Conservation (phyloP, 1,284 basidiomycete genomes). For the Phellopilus nigrolimitatus region DNA sequence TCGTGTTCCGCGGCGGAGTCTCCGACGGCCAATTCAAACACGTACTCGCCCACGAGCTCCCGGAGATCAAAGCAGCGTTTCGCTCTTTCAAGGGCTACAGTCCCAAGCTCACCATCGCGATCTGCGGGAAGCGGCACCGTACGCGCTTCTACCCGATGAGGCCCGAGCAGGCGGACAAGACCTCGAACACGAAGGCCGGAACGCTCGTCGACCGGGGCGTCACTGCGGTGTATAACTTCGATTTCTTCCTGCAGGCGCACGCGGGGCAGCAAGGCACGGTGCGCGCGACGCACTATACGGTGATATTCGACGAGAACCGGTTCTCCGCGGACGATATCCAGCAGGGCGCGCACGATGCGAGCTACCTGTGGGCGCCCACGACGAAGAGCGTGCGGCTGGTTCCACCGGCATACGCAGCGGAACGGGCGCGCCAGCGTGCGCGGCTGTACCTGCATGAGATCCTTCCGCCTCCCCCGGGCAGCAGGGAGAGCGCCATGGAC, state of each 20-base stretch:
- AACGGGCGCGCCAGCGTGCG: slow-evolving; percentile 29
- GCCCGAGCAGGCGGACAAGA: slow-evolving; percentile 43
- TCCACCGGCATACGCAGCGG: slow-evolving; percentile 60
- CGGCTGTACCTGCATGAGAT: slow-evolving; percentile 27
- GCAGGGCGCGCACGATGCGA: slow-evolving; percentile 56
- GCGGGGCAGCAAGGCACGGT: slow-evolving; percentile 62
- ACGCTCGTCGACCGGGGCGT: slow-evolving; percentile 73
- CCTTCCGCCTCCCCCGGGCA: slow-evolving; percentile 21
- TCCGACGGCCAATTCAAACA: slow-evolving; percentile 70
- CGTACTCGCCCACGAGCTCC: slow-evolving; percentile 54
- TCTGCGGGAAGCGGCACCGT: slow-evolving; percentile 79
- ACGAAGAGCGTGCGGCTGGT: slow-evolving; percentile 74
- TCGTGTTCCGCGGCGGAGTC: slow-evolving; percentile 73
- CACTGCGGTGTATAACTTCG: slow-evolving; percentile 66
- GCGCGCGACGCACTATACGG: slow-evolving; percentile 67
- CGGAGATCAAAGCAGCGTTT: slow-evolving; percentile 53
- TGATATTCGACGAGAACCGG: slow-evolving; percentile 67
- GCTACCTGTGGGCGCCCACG: slow-evolving; percentile 69
- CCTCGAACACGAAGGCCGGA: slow-evolving; percentile 70
- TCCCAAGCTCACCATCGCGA: slow-evolving; percentile 64
- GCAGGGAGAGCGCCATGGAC: slow-evolving; percentile 13
- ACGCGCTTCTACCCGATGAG: slow-evolving; percentile 59
- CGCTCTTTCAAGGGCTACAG: slow-evolving; percentile 48
- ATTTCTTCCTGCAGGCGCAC: slow-evolving; percentile 78
- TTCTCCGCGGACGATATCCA: slow-evolving; percentile 65